Base-by-base conservation (phyloP, 495 filamentous ascomycete genomes). In the Filosporella fistucella region DNA sequence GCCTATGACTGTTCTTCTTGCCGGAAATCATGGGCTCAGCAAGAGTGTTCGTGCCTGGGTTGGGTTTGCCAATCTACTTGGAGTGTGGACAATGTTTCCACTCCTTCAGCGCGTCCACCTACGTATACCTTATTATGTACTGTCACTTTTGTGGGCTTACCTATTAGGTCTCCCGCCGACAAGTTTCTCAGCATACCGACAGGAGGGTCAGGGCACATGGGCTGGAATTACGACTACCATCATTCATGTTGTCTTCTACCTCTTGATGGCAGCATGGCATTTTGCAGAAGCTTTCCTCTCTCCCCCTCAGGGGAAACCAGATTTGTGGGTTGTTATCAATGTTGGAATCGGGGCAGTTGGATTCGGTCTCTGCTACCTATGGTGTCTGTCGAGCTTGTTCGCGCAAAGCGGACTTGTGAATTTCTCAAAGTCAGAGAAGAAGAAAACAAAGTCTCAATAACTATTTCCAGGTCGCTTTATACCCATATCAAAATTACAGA, bases 11-110 rank as follows among this genome's bases (percentile, higher is more conserved):
- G 68, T 96, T 8, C 69, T 96, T 4, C 76, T 97, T 16, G 85
- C 85, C 13, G 81, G 84, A 4, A 76, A 82, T 39, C 78, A 85
- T 30, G 89, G 89, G 0, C 70, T 97, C 21, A 77, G 77, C 42
- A 85, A 83, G 50, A 78, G 82, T 29, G 80, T 75, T 16, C 80
- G 94, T 16, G 79, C 88, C 6, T 98, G 93, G 93, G 80, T 97
- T 7, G 88, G 88, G 7, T 95, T 89, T 66, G 89, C 88, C 30
- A 98, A 97, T 58, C 74, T 91, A 3, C 78, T 97, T 26, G 93
- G 87, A 12, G 82, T 81, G 30, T 98, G 91, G 89, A 96, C 90
- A 11, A 80, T 97, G 73, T 98, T 87, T 60, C 93, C 93, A 4
- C 72, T 98, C 5, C 76, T 98, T 14, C 80, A 84, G 54, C 79